Evolutionary conservation across 495 filamentous ascomycete species (phyloP), one percentile per base, ranked within the genome.

Genomic region (Penicillium odoratum): DNA sequence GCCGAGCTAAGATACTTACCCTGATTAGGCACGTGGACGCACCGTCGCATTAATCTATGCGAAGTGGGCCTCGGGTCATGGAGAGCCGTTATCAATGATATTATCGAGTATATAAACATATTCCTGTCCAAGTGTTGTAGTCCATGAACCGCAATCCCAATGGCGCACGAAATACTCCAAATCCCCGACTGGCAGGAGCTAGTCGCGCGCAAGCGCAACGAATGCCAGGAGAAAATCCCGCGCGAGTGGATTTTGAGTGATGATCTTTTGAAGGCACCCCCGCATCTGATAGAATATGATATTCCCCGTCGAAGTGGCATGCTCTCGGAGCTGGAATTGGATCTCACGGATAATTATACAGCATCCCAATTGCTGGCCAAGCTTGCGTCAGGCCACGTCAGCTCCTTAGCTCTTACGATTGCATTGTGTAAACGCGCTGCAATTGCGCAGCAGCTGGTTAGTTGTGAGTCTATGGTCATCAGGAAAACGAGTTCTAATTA

Each of bases 401-500:
- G 52, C 10, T 34, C 51, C 15, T 9, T 53, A 13, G 51, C 40
- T n/a, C 34, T 53, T 6, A 53, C 51, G 8, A 42, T 26, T 10
- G 51, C 51, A 1, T 53, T 53, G 26, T 44, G 51, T 15, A 53
- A 53, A 28, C 31, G 51, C 4, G 38, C 51, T 29, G 51, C 60
- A 21, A 13, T 63, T 18, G 60, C 60, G 11, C 60, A 63, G 44
- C 60, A 63, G 30, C 25, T 63, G 53, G 53, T 57, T 28, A 45
- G 48, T 47, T 85, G 11, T 48, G 25, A 29, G 11, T 11, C 7
- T 15, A 31, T 48, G 48, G 63, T 44, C 48, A 69, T n/a, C 11
- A 18, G 5, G 25, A 30, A 15, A 51, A 6, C 28, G 18, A 26
- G 49, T 68, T 61, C n/a, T 3, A 85, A 85, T 53, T 82, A 80